Conservation (phyloP, 2,329 filamentous ascomycete genomes). For the Orbilia brochopaga region DNA sequence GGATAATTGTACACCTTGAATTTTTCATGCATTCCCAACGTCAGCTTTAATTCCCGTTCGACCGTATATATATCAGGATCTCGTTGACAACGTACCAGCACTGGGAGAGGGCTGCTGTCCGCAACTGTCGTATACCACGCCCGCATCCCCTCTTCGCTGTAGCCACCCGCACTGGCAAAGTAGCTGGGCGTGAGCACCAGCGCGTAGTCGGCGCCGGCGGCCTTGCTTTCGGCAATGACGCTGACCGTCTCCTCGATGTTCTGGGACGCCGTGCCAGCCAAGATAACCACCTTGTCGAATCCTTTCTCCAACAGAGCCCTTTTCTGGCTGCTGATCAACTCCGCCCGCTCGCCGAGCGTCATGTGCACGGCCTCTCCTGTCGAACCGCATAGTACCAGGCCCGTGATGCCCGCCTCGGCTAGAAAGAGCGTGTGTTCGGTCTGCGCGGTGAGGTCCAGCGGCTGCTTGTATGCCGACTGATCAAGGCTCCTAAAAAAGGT, state of each 20-base stretch:
- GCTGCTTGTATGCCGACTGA: conserved; percentile 61
- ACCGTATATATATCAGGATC: too few species aligned
- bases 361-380: conserved; percentile 71
- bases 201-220: conserved; percentile 67
- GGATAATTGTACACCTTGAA: conserved; percentile 66
- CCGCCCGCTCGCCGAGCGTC: conserved; percentile 64
- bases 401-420: conserved; percentile 66
- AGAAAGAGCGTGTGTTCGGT: conserved; percentile 67
- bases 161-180: conserved; percentile 64
- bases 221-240: conserved; percentile 61
- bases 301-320: conserved; percentile 65
- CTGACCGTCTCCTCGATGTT: conserved; percentile 68
- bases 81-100: conserved; percentile 65
- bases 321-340: conserved; percentile 65
- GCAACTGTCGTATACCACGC: conserved; percentile 70
- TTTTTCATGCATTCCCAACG: neutral
- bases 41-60: too few species aligned
- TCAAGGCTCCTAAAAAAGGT: conserved; percentile 66
- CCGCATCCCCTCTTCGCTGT: conserved; percentile 65
- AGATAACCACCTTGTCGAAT: conserved; percentile 67
- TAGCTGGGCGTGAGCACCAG: conserved; percentile 70
- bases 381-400: conserved; percentile 68
- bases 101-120: conserved; percentile 66
- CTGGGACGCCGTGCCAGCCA: conserved; percentile 69
- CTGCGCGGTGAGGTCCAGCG: conserved; percentile 67